Evolutionary conservation across 371 early-diverging fungal species (phyloP), one percentile per base, ranked within the genome.

Genomic region (Catenaria anguillulae): DNA sequence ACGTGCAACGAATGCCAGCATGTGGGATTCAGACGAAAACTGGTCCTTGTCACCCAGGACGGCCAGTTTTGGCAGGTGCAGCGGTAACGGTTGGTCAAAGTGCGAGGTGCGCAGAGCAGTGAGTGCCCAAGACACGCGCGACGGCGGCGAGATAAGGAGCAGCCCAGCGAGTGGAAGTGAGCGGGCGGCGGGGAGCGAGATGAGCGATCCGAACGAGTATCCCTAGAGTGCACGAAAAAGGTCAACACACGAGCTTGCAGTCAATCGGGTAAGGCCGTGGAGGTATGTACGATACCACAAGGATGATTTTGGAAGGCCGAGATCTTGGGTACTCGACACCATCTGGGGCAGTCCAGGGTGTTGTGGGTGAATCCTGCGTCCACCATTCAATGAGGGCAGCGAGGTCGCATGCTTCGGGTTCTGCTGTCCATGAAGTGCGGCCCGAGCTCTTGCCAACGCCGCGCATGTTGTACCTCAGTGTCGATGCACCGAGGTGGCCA

Each of bases 381-480:
- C 58, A 61, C 43, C 52, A 61, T 23, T 61, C 48, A 19, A 61
- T 21, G n/a, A 61, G 40, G 24, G 35, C 48, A 2, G 8, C 33
- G 24, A 61, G n/a, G 21, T 61, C 61, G 52, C 13, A 19, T n/a
- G 43, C n/a, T 10, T 61, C 61, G 36, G 61, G n/a, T 12, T 5
- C 31, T 0, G 35, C 43, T 12, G 61, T 61, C 61, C 56, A 56
- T 23, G 61, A 61, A 5, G 61, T 12, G 23, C 52, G 60, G 34
- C 54, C 54, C 54, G 61, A 55, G 26, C 15, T 13, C 40, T 24
- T 21, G 40, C 48, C 48, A 12, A 19, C 61, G 40, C 61, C 61
- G n/a, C 61, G 45, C 61, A 61, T 61, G 52, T 19, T 61, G 52
- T 46, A 61, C 1, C 61, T 58, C 35, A 42, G 40, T 0, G 58